These are phyloP conservation scores for Claviceps sp. DNA, from an alignment of 2,329 filamentous ascomycete genomes.

Conservation along the genomic window DNA sequence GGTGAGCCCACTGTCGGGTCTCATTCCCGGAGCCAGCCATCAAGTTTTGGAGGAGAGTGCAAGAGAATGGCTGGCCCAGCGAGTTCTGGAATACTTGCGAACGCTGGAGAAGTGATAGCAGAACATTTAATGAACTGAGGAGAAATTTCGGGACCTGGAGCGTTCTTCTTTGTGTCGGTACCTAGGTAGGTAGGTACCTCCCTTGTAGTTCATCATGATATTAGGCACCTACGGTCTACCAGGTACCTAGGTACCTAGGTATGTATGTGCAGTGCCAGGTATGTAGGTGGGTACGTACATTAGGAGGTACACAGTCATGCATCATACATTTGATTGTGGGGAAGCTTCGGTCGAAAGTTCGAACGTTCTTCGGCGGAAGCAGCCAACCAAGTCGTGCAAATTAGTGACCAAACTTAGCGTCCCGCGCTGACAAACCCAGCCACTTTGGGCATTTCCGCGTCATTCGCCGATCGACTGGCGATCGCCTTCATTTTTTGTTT, in stretches of 20 bases:
- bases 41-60: constrained; percentile 32
- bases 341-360: not conserved
- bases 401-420: constrained; percentile 2
- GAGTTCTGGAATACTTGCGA: constrained; percentile 33
- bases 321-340: not conserved
- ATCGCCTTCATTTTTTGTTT: not conserved
- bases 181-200: too few relatives aligned
- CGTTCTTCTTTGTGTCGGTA: too few relatives aligned
- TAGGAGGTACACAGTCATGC: too few relatives aligned
- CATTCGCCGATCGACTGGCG: not conserved
- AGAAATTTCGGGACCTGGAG: not conserved
- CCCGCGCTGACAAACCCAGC: constrained; percentile 7
- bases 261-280: too few relatives aligned
- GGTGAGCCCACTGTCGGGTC: constrained; percentile 36
- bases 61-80: constrained; percentile 35
- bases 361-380: not conserved
- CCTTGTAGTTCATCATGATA: too few relatives aligned
- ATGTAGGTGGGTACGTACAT: too few relatives aligned
- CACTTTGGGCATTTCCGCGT: not conserved
- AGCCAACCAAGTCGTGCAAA: not conserved
- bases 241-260: too few relatives aligned
- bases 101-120: constrained; percentile 9
- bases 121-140: not conserved
- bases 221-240: too few relatives aligned
- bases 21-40: constrained; percentile 40